Conservation (phyloP, 1,284 basidiomycete genomes). For the Leccinum subatratum region DNA sequence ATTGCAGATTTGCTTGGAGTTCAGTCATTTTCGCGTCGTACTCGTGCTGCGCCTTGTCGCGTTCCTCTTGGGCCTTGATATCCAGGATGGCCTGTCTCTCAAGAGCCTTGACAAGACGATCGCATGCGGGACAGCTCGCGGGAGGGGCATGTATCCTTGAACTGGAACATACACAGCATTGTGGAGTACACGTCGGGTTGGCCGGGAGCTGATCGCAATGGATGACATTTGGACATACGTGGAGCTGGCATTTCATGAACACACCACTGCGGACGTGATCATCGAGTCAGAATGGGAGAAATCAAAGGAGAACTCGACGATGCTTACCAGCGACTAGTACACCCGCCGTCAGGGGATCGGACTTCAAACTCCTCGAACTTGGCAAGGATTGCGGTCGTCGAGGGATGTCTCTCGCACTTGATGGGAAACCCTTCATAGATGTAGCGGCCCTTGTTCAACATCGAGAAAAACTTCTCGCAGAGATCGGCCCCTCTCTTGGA, state of each 20-base stretch:
- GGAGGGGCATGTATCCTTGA: slow-evolving; percentile 36
- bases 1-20: slow-evolving; percentile 33
- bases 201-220: slow-evolving; percentile 13
- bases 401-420: slow-evolving; percentile 50
- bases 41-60: slow-evolving; percentile 32
- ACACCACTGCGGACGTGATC: slow-evolving; percentile 34
- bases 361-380: slow-evolving; percentile 46
- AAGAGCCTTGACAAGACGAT: slow-evolving; percentile 30
- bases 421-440: slow-evolving; percentile 59
- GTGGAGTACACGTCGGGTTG: slow-evolving; percentile 45
- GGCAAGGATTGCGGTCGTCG: slow-evolving; percentile 36
- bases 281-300: slow-evolving; percentile 4
- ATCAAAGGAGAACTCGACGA: background rate
- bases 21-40: slow-evolving; percentile 33
- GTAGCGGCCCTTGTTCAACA: slow-evolving; percentile 40
- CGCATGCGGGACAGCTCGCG: slow-evolving; percentile 31
- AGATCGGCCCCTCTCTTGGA: slow-evolving; percentile 48
- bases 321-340: slow-evolving; percentile 50
- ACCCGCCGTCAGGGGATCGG: slow-evolving; percentile 58
- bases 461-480: slow-evolving; percentile 46
- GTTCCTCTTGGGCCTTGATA: slow-evolving; percentile 32
- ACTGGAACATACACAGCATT: slow-evolving; percentile 37
- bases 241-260: slow-evolving; percentile 45
- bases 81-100: slow-evolving; percentile 31
- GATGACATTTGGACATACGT: slow-evolving; percentile 54